Conservation (phyloP, 129 eudicot genomes). For the Centella asiatica region DNA sequence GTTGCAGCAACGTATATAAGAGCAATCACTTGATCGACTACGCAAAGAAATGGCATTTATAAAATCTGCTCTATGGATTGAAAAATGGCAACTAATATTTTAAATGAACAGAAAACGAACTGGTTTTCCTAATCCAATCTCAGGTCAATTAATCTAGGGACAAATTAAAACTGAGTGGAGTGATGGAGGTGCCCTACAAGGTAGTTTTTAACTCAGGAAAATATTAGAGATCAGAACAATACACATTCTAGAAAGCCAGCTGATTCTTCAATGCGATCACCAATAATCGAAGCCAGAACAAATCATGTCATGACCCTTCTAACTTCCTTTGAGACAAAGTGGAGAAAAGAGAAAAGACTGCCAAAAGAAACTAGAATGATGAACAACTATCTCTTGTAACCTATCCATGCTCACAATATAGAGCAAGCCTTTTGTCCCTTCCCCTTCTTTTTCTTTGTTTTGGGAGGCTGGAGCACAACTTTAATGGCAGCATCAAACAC, state of each 20-base stretch:
- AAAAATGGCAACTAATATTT: background rate
- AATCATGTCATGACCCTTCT: conserved; percentile 8
- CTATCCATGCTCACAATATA: conserved; percentile 30
- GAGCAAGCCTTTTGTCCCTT: conserved; percentile 49
- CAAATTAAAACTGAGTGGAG: conserved; percentile 2
- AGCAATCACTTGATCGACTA: conserved; percentile 7
- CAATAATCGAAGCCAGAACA: background rate
- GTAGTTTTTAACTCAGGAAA: conserved; percentile 9
- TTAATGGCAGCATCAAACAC: conserved; percentile 51
- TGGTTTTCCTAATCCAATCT: conserved; percentile 7
- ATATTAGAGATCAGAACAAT: background rate
- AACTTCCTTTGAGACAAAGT: conserved; percentile 15
- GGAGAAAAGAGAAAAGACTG: conserved; percentile 1
- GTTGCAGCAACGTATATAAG: background rate
- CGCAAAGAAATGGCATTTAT: background rate
- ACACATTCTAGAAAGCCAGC: conserved; percentile 11
- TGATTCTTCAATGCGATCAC: background rate
- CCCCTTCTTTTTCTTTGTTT: conserved; percentile 45
- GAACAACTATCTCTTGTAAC: conserved; percentile 2
- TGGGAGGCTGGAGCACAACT: conserved; percentile 48
- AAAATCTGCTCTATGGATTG: conserved; percentile 1
- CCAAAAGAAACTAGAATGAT: background rate
- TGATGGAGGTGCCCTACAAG: conserved; percentile 10
- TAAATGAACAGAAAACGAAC: conserved; percentile 1
- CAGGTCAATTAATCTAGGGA: conserved; percentile 8